phyloP scores from a whole-genome alignment of 805 yeast genomes.

The Scheffersomyces ergatensis region DNA sequence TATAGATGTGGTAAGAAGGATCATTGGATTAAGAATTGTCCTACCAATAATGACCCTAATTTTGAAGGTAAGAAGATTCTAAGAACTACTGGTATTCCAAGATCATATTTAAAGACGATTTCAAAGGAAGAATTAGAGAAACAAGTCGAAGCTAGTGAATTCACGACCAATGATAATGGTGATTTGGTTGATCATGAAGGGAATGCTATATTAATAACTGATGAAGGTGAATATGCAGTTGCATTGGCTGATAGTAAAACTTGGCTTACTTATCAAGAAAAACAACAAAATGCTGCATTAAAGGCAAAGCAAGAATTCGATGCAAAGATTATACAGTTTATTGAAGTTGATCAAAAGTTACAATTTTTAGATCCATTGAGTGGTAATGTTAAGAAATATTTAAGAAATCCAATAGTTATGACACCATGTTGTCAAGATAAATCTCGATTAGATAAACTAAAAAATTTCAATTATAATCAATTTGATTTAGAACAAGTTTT shows the following conservation, averaged over 20 bases:
- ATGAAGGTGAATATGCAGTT: constrained; percentile 91
- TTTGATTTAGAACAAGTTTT: constrained; percentile 43
- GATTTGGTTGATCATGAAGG: constrained; percentile 45
- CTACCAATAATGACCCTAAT: constrained; percentile 87
- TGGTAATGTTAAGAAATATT: constrained; percentile 42
- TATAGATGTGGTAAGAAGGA: constrained; percentile 91
- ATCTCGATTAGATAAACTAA: constrained; percentile 55
- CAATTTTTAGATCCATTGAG: constrained; percentile 67
- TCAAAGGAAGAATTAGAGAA: constrained; percentile 68
- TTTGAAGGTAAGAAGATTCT: constrained; percentile 91
- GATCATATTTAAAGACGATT: constrained; percentile 81
- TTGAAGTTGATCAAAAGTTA: constrained; percentile 24
- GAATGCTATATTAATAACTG: constrained; percentile 77
- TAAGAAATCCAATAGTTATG: constrained; percentile 65
- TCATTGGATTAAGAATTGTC: constrained; percentile 96
- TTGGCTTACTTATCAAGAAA: constrained; percentile 84
- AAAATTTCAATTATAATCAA: constrained; percentile 36
- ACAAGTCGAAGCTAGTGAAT: constrained; percentile 33
- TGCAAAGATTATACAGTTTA: constrained; percentile 25
- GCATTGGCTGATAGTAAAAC: constrained; percentile 93
- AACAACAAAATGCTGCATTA: constrained; percentile 48
- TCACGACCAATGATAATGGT: constrained; percentile 40
- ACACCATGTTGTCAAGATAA: constrained; percentile 77
- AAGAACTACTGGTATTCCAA: constrained; percentile 96
- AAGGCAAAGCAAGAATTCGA: constrained; percentile 55